Percentiles rank a stretch among this genome's conserved stretches.
Conservation (phyloP, 2,329 filamentous ascomycete genomes). For the Chaetothyriales sp. region DNA sequence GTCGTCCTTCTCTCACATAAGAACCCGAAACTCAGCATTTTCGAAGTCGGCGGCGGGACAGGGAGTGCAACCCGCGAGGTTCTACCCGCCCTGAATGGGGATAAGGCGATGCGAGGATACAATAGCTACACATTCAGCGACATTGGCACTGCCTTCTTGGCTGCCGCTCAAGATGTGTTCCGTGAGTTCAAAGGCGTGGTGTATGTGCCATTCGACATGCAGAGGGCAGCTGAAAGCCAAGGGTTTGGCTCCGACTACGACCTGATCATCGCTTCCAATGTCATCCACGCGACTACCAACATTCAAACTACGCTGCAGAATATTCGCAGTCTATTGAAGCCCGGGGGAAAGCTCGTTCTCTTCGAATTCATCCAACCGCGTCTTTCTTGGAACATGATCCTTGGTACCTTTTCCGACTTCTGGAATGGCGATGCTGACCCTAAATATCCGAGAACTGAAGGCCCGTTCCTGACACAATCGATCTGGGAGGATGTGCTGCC, state of each 20-base stretch:
- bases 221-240: conserved; percentile 18
- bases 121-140: conserved; percentile 10
- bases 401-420: too few species aligned
- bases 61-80: conserved; percentile 16
- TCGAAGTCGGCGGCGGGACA: conserved; percentile 11
- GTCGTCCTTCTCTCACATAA: conserved; percentile 7
- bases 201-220: conserved; percentile 21
- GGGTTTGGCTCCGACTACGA: conserved; percentile 22
- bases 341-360: neutral
- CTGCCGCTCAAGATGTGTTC: conserved; percentile 5
- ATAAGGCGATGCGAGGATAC: too few species aligned
- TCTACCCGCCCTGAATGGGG: conserved; percentile 2
- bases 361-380: too few species aligned
- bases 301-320: conserved; percentile 17
- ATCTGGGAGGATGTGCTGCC: too few species aligned
- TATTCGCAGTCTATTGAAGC: conserved; percentile 14
- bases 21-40: neutral
- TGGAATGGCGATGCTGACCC: too few species aligned
- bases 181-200: conserved; percentile 9
- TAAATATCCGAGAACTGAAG: too few species aligned
- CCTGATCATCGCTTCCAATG: conserved; percentile 23
- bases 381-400: too few species aligned
- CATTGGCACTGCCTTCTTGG: conserved; percentile 14
- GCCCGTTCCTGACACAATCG: too few species aligned
- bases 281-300: conserved; percentile 22